These are phyloP conservation scores for Tulasnella sp. DNA, from an alignment of 768 basidiomycete species.

Conservation along the genomic window DNA sequence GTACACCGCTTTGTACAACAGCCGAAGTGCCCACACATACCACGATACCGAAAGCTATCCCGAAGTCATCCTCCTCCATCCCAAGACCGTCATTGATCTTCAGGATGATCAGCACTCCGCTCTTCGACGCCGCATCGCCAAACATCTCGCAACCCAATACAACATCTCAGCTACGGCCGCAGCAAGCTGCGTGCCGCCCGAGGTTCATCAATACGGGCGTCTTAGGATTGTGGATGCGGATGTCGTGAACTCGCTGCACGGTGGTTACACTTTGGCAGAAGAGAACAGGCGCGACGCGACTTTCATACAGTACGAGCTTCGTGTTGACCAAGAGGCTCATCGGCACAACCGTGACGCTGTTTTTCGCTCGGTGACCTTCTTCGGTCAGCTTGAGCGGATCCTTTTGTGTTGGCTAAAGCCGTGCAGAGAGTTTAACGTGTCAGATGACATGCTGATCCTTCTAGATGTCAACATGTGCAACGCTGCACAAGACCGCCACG, in stretches of 20 bases:
- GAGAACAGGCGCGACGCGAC: background rate
- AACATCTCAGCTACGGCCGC: background rate
- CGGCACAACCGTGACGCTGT: background rate
- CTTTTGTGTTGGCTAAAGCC: background rate
- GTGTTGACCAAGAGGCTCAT: background rate
- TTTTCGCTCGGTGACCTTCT: background rate
- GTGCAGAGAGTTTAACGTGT: background rate
- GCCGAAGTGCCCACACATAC: background rate
- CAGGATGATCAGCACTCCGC: background rate
- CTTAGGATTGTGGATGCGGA: background rate
- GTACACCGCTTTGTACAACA: background rate
- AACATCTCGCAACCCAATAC: background rate
- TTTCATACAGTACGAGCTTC: background rate
- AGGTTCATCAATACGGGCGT: background rate
- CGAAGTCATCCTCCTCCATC: background rate
- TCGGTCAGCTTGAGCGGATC: background rate
- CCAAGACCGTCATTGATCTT: background rate
- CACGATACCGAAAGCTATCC: background rate
- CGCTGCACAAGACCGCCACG: background rate
- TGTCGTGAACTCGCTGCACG: background rate
- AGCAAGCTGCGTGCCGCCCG: background rate
- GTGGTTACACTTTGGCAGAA: background rate
- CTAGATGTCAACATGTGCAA: background rate
- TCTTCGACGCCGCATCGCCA: background rate
- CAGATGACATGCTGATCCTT: background rate